Conservation (phyloP, 169 alveolate genomes). For the Perkinsus olseni region DNA sequence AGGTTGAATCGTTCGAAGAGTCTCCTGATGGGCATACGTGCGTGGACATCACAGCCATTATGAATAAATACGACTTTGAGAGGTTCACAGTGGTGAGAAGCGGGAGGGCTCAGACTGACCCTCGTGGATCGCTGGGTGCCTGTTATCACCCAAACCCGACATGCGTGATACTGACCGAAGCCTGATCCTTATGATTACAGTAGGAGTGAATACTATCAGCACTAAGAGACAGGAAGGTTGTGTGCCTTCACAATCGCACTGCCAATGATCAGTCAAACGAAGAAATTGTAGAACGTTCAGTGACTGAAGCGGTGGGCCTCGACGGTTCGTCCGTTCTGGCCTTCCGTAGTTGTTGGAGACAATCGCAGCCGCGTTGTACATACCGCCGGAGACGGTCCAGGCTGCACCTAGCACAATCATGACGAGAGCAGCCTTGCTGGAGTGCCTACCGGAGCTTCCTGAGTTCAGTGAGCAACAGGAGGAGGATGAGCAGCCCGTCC, state of each 20-base stretch:
- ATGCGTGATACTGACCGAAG: too few relatives aligned
- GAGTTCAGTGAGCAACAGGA: neutral
- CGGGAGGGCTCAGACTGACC: neutral
- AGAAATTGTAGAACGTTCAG: too few relatives aligned
- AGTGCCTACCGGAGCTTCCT: neutral
- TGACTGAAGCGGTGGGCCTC: too few relatives aligned
- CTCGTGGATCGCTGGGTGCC: too few relatives aligned
- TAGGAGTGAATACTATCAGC: too few relatives aligned
- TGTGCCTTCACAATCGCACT: too few relatives aligned
- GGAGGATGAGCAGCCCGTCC: neutral
- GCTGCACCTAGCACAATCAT: neutral
- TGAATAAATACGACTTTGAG: neutral
- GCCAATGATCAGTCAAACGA: too few relatives aligned
- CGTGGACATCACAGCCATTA: neutral
- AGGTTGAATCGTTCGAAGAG: neutral
- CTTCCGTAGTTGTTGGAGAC: neutral
- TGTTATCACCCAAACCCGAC: too few relatives aligned
- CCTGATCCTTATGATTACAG: too few relatives aligned
- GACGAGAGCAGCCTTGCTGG: neutral
- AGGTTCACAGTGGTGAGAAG: neutral
- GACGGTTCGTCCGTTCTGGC: neutral
- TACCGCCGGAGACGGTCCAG: neutral
- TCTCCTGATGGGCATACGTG: neutral
- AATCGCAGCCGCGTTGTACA: neutral
- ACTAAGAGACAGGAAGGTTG: too few relatives aligned